phyloP scores from a whole-genome alignment of 805 yeast species.

The Metschnikowia proteae region DNA sequence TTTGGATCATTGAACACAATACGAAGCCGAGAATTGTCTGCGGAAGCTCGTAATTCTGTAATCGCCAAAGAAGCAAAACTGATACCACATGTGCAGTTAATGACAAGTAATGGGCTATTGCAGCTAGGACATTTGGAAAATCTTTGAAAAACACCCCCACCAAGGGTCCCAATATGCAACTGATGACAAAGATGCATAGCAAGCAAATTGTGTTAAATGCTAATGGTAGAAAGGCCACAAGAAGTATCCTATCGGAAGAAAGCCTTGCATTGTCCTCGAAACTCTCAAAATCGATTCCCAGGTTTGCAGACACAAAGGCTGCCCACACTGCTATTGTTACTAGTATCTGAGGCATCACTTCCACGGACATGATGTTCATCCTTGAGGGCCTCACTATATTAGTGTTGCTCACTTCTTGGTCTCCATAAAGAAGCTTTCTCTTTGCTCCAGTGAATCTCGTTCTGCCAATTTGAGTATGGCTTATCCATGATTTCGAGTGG shows the following conservation, averaged over 20 bases:
- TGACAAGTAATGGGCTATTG: conserved; percentile 15
- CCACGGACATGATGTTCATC: conserved; percentile 39
- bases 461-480: conserved; percentile 12
- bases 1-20: conserved; percentile 52
- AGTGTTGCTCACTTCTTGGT: conserved; percentile 37
- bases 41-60: conserved; percentile 65
- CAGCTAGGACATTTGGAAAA: conserved; percentile 54
- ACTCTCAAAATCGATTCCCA: conserved; percentile 42
- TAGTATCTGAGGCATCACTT: conserved; percentile 36
- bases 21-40: conserved; percentile 60
- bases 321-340: conserved; percentile 32
- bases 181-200: conserved; percentile 36
- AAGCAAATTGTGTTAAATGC: conserved; percentile 40
- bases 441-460: conserved; percentile 16
- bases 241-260: conserved; percentile 31
- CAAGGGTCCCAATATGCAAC: conserved; percentile 50
- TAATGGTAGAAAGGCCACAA: conserved; percentile 49
- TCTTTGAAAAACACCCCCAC: conserved; percentile 39
- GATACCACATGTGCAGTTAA: conserved; percentile 49
- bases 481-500: conserved; percentile 11
- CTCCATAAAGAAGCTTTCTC: conserved; percentile 15
- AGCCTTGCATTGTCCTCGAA: conserved; percentile 24
- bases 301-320: conserved; percentile 52
- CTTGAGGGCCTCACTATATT: conserved; percentile 51
- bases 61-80: conserved; percentile 56